Conservation (phyloP, 805 yeast genomes). For the Yarrowia deformans region DNA sequence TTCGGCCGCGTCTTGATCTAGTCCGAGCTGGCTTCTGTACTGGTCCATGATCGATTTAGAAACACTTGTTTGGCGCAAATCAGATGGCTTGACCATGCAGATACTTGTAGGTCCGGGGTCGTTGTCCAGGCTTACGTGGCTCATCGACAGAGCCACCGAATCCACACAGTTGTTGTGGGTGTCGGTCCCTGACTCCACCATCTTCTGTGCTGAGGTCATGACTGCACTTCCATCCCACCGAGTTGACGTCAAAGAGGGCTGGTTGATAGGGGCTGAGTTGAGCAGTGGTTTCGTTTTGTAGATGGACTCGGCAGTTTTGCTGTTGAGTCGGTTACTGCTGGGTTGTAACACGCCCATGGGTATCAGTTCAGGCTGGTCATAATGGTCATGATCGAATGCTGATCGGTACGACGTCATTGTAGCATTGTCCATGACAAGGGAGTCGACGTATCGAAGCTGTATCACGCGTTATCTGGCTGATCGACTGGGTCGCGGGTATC, state of each 20-base stretch:
- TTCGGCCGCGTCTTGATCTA: not conserved
- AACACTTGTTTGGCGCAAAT: conserved; percentile 2
- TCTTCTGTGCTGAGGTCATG: conserved; percentile 16
- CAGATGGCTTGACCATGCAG: conserved; percentile 26
- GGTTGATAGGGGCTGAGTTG: conserved; percentile 26
- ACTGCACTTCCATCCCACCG: conserved; percentile 29
- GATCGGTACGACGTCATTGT: conserved; percentile 40
- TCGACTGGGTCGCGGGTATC: not conserved
- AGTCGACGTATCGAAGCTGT: not conserved
- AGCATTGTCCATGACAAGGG: conserved; percentile 21
- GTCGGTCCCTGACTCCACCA: not conserved
- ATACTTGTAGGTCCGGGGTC: conserved; percentile 22
- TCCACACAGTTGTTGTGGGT: not conserved
- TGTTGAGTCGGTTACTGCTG: conserved; percentile 4
- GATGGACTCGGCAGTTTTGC: conserved; percentile 21
- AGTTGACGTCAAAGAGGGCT: conserved; percentile 7
- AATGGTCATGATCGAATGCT: conserved; percentile 14
- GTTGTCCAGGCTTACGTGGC: not conserved
- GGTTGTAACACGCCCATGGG: conserved; percentile 18
- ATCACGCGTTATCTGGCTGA: not conserved
- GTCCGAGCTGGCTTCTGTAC: conserved; percentile 8
- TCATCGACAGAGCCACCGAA: not conserved
- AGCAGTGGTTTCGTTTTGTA: conserved; percentile 11
- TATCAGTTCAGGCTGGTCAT: not conserved
- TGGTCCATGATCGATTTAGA: conserved; percentile 25